These are phyloP conservation scores for Vitis cinerea DNA, from an alignment of 164 flowering plant genomes.

Conservation along the genomic window DNA sequence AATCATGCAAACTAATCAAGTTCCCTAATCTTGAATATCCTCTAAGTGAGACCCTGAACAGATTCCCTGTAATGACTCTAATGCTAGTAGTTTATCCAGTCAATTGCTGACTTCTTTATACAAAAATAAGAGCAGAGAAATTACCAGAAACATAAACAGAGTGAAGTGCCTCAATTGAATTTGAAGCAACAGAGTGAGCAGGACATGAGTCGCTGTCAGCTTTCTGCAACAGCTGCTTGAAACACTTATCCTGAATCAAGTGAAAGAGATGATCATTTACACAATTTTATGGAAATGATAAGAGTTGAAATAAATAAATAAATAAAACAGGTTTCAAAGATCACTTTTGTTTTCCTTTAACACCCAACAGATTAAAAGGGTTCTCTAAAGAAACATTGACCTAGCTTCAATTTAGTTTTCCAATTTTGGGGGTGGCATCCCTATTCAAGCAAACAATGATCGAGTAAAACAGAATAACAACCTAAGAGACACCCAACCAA, in stretches of 20 bases:
- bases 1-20: not conserved
- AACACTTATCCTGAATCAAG: constrained; percentile 52
- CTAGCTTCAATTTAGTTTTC: no score
- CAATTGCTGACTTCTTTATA: not conserved
- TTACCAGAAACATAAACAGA: constrained; percentile 60
- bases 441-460: no score
- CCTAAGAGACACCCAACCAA: no score
- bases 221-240: constrained; percentile 68
- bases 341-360: no score
- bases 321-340: no score
- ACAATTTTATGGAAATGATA: not conserved
- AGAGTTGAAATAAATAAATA: not conserved
- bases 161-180: constrained; percentile 50
- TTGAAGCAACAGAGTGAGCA: constrained; percentile 48
- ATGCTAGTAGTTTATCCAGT: not conserved
- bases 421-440: no score
- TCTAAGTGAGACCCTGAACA: not conserved
- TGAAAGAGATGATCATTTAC: not conserved
- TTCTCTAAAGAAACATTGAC: no score
- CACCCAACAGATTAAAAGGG: no score
- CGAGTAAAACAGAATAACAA: no score
- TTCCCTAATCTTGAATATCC: not conserved
- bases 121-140: not conserved
- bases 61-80: not conserved
- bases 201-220: constrained; percentile 54